Conservation (phyloP, 2,329 filamentous ascomycete genomes). For the Elsinoe batatas region DNA sequence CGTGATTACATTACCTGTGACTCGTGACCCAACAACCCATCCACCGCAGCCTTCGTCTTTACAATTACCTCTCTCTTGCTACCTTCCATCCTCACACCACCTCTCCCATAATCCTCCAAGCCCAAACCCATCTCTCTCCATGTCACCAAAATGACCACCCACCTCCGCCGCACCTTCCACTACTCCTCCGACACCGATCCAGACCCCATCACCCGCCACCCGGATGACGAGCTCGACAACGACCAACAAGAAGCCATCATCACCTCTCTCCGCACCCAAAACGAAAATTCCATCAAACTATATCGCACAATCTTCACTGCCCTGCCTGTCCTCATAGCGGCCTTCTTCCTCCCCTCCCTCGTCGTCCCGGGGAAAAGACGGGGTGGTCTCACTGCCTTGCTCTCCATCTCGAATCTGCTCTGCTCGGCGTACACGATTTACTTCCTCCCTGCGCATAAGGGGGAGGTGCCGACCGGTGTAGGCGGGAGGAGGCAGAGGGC, state of each 20-base stretch:
- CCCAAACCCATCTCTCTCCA: neutral
- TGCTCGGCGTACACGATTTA: slow-evolving; percentile 54
- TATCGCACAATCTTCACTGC: slow-evolving; percentile 43
- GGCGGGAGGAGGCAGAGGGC: neutral
- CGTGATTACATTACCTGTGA: neutral
- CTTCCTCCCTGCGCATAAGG: slow-evolving; percentile 42
- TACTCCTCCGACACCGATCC: slow-evolving; percentile 56
- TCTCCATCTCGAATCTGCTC: slow-evolving; percentile 54
- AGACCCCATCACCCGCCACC: slow-evolving; percentile 41
- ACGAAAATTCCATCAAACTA: slow-evolving; percentile 30
- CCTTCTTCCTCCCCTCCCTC: slow-evolving; percentile 47
- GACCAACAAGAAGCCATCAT: slow-evolving; percentile 63
- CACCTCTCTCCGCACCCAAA: slow-evolving; percentile 42
- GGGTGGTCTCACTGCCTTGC: slow-evolving; percentile 39
- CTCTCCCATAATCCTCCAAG: neutral
- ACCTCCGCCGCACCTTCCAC: slow-evolving; percentile 66
- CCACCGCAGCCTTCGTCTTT: neutral
- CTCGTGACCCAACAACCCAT: neutral
- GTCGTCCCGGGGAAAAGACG: slow-evolving; percentile 30
- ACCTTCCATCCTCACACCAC: neutral
- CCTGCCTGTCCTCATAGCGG: slow-evolving; percentile 47
- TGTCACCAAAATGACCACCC: slow-evolving; percentile 40
- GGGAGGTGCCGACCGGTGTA: neutral
- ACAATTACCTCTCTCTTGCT: neutral
- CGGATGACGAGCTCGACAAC: slow-evolving; percentile 59